These are phyloP conservation scores for Phytophthora podocarpi DNA, from an alignment of 352 stramenopile genomes.

Conservation along the genomic window DNA sequence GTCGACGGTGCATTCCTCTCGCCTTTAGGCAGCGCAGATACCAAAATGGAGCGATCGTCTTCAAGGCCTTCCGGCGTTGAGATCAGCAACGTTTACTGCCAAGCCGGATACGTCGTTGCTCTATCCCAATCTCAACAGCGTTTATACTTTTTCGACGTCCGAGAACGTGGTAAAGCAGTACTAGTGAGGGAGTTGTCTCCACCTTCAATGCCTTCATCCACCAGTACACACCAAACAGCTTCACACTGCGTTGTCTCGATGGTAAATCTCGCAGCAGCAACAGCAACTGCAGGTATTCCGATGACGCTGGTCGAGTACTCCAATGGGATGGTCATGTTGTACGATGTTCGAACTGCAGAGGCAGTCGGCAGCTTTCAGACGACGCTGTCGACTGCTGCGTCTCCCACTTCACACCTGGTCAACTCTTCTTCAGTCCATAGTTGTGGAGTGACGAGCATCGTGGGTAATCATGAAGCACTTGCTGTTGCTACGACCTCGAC, in stretches of 20 bases:
- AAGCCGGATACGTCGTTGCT: conserved; percentile 34
- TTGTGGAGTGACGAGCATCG: background rate
- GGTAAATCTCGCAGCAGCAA: conserved; percentile 16
- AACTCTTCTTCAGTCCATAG: background rate
- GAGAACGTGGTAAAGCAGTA: conserved; percentile 17
- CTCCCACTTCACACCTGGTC: background rate
- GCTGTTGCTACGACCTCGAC: background rate
- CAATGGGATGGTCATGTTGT: conserved; percentile 50
- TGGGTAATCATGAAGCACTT: conserved; percentile 11
- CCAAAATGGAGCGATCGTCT: background rate
- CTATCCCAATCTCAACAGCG: conserved; percentile 43
- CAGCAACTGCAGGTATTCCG: conserved; percentile 37
- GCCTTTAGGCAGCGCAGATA: background rate
- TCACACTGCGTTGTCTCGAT: conserved; percentile 19
- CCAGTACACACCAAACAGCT: background rate
- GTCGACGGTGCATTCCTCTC: conserved; percentile 43
- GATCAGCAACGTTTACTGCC: conserved; percentile 26
- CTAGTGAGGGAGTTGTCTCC: conserved; percentile 42
- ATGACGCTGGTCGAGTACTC: conserved; percentile 50
- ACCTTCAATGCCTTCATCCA: conserved; percentile 11
- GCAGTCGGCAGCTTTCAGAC: conserved; percentile 47
- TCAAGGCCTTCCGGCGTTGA: background rate
- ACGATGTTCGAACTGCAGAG: conserved; percentile 49
- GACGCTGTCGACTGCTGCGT: background rate
- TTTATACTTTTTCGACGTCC: conserved; percentile 54